Evolutionary conservation across 2,329 filamentous ascomycete genomes (phyloP), one percentile per base, ranked within the genome.

Genomic region (Pseudocercospora musae): DNA sequence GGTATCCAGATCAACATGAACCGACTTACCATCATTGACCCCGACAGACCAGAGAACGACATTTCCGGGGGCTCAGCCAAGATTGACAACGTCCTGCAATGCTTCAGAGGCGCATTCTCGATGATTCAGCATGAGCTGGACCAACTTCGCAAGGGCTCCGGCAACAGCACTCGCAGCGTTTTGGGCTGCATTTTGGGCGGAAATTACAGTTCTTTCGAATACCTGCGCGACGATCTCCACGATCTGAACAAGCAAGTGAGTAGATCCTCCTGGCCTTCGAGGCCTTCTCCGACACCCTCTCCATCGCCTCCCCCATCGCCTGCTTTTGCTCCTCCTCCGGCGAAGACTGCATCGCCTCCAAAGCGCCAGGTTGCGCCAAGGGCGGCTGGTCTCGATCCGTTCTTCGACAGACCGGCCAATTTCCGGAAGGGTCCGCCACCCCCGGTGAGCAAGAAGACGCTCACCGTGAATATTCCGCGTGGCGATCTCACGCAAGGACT

Each of bases 11-110:
- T 84, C 69, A 87, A 88, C 70, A 77, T 75, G 13, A 82, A 89
- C 56, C 87, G 92, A 1, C 81, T 99, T 1, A 90, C 89, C 8
- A 96, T 99, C 70, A 89, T 96, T 62, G 95, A 99, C 72, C 95
- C 95, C 0, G 96, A 98, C 75, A 90, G 91, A 62, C 75, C 85
- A 0, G 79, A 83, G 25, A 98, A 98, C 74, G 95, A 99, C 72
- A 95, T 99, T 25, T 89, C 95, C 0, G 92, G 92, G 9, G 93
- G 93, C 9, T 95, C 92, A 0, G 84, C 81, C 50, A 89, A 91
- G 67, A 90, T 89, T 7, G 68, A 76, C 0, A 79, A 84, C 8
- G 90, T 97, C 54, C 79, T 91, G 67, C 74, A 80, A n/a, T 81
- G 83, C 11, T 98, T 99, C 74, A 79, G 84, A 0, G 78, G 86